Percentiles rank a stretch among this genome's conserved stretches.
Conservation (phyloP, 2,329 filamentous ascomycete genomes). For the Exophiala bonariae region DNA sequence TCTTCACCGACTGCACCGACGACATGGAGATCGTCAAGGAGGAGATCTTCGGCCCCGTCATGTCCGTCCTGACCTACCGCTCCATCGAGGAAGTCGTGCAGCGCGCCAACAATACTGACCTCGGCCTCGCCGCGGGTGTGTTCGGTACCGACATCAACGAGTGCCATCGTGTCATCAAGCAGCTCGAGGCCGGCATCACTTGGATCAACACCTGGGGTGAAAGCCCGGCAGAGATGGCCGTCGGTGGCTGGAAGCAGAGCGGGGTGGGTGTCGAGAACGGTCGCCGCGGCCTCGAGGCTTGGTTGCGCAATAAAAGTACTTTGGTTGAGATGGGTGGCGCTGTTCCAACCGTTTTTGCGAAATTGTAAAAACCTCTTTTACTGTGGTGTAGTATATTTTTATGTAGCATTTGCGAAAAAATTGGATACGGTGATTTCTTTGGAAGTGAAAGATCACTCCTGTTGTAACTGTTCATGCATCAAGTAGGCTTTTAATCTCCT, state of each 20-base stretch:
- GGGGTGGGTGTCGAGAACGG: constrained; percentile 88
- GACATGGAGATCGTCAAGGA: constrained; percentile 76
- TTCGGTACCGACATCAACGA: constrained; percentile 74
- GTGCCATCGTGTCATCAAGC: constrained; percentile 70
- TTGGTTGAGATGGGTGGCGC: constrained; percentile 76
- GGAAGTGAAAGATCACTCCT: no score
- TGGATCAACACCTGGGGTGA: constrained; percentile 97
- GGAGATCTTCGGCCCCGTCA: constrained; percentile 87
- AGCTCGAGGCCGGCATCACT: constrained; percentile 80
- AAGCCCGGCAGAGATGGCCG: constrained; percentile 85
- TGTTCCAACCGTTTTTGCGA: constrained; percentile 72
- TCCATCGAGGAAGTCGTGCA: constrained; percentile 67
- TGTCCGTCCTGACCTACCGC: constrained; percentile 75
- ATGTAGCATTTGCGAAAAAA: no score
- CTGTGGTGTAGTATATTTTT: no score
- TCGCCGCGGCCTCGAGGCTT: constrained; percentile 73
- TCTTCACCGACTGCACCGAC: constrained; percentile 85
- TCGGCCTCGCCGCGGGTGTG: constrained; percentile 81
- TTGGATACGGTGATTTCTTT: no score
- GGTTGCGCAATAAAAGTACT: constrained; percentile 85
- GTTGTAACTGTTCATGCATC: no score
- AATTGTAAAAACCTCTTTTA: no score
- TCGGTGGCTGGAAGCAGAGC: constrained; percentile 89
- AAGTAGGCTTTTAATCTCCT: no score
- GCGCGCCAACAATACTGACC: constrained; percentile 73